Conservation (phyloP, 2,329 filamentous ascomycete species). For the Calonectria honghensis region DNA sequence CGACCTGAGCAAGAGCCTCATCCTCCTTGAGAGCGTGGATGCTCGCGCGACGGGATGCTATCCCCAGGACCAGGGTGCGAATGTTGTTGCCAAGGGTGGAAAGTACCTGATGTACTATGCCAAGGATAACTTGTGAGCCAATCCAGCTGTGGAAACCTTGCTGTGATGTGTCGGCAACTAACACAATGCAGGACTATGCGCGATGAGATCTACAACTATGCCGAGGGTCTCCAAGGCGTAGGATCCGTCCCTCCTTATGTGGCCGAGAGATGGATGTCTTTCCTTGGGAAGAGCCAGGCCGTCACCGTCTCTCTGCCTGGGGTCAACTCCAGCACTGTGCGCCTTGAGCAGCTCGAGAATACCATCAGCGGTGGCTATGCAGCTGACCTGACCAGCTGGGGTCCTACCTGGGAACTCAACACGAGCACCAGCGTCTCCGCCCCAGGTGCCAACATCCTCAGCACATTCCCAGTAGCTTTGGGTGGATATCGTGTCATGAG, state of each 20-base stretch:
- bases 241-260: conserved; percentile 7
- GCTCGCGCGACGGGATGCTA: conserved; percentile 13
- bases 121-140: conserved; percentile 17
- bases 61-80: neutral
- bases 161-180: neutral
- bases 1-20: conserved; percentile 1
- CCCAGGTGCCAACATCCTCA: conserved; percentile 11
- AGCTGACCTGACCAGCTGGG: conserved; percentile 19
- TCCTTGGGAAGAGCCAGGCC: neutral
- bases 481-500: conserved; percentile 22
- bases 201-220: conserved; percentile 16
- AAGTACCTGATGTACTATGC: conserved; percentile 14
- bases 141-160: neutral
- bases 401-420: conserved; percentile 1
- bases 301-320: conserved; percentile 1
- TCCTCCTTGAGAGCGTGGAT: neutral
- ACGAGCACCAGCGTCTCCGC: conserved; percentile 13
- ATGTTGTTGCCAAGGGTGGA: conserved; percentile 4
- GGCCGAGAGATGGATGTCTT: neutral
- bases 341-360: neutral
- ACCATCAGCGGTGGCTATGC: conserved; percentile 8
- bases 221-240: conserved; percentile 2
- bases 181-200: conserved; percentile 9
- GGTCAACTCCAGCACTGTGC: conserved; percentile 6
- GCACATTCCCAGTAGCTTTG: conserved; percentile 10